Evolutionary conservation across 202 grass and related monocot genomes (phyloP).

Genomic region (Hordeum pubiflorum): DNA sequence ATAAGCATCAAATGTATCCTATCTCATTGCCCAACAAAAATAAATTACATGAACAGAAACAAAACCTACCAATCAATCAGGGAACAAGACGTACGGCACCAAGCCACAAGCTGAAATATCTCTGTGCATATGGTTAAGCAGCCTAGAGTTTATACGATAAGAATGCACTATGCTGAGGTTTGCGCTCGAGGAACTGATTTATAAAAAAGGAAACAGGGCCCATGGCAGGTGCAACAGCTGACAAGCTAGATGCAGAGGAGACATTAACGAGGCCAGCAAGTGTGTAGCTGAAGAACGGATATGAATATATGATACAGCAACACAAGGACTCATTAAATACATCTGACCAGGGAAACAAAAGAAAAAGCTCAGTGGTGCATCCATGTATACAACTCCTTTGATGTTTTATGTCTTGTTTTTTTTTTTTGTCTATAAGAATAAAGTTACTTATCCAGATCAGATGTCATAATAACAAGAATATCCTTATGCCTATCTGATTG

Average conservation of each 20-base stretch:
- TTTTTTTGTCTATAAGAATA: not conserved
- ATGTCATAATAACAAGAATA: not conserved
- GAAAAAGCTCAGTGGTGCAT: not conserved
- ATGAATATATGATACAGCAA: not conserved
- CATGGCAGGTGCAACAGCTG: too few species aligned
- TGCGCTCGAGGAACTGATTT: too few species aligned
- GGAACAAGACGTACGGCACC: too few species aligned
- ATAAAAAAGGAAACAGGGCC: too few species aligned
- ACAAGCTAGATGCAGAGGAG: not conserved
- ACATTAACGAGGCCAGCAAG: not conserved
- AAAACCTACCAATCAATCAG: too few species aligned
- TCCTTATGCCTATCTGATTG: not conserved
- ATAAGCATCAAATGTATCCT: not conserved
- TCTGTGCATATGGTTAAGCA: not conserved
- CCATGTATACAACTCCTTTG: not conserved
- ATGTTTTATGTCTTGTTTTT: not conserved
- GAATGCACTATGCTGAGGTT: not conserved
- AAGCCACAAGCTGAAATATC: not conserved
- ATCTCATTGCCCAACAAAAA: not conserved
- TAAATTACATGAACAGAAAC: too few species aligned
- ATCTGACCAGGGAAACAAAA: not conserved
- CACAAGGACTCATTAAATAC: not conserved
- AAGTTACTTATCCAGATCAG: not conserved
- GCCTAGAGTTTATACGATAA: not conserved
- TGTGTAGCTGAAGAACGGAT: not conserved